Evolutionary conservation across 1,284 basidiomycete genomes (phyloP).

Genomic region (Uromyces viciae-fabae): DNA sequence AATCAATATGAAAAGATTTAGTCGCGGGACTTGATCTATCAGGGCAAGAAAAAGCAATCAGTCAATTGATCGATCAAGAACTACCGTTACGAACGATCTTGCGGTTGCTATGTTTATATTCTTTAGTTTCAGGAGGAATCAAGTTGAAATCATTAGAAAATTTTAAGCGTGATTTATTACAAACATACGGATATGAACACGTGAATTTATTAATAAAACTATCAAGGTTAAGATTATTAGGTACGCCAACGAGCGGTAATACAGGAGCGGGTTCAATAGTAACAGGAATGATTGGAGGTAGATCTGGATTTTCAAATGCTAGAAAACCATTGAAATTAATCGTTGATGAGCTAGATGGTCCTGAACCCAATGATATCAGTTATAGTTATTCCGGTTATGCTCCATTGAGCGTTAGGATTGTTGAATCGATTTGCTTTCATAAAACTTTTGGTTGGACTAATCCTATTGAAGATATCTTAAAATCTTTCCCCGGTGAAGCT

Average conservation of each 20-base stretch:
- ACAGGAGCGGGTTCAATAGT: slow-evolving; percentile 42
- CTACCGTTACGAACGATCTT: slow-evolving; percentile 72
- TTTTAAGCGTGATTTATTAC: slow-evolving; percentile 84
- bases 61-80: slow-evolving; percentile 79
- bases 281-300: slow-evolving; percentile 46
- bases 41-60: slow-evolving; percentile 72
- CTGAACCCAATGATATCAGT: slow-evolving; percentile 78
- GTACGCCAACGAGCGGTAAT: slow-evolving; percentile 62
- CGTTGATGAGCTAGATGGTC: slow-evolving; percentile 76
- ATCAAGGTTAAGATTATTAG: slow-evolving; percentile 66
- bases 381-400: slow-evolving; percentile 97
- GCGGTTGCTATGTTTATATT: slow-evolving; percentile 78
- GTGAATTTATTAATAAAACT: slow-evolving; percentile 70
- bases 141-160: slow-evolving; percentile 81
- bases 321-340: slow-evolving; percentile 84
- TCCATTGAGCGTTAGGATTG: slow-evolving; percentile 81
- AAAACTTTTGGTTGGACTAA: slow-evolving; percentile 83
- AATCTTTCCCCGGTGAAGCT: slow-evolving; percentile 73
- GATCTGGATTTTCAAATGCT: slow-evolving; percentile 65
- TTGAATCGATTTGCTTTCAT: slow-evolving; percentile 56
- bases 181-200: slow-evolving; percentile 89
- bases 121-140: slow-evolving; percentile 76
- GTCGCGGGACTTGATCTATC: slow-evolving; percentile 80
- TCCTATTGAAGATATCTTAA: slow-evolving; percentile 80
- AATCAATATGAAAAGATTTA: slow-evolving; percentile 63